A percentile compares a stretch with the other conserved stretches of the same genome.
Conservation (phyloP, 257 asterid genomes). For the Ilex asprella region DNA sequence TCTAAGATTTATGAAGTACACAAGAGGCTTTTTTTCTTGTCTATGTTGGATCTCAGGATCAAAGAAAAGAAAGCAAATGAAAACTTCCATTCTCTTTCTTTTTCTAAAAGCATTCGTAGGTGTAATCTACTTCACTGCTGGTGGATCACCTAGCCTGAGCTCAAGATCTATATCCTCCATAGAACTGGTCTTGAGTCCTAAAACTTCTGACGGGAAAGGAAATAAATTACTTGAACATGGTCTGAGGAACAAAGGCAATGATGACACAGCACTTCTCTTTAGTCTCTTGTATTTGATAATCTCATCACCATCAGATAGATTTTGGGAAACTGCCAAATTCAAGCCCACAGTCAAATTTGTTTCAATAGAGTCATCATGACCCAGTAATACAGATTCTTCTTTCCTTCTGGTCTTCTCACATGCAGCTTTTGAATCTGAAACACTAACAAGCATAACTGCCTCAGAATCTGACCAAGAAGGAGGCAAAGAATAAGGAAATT, state of each 20-base stretch:
- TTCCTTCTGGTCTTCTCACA: not conserved
- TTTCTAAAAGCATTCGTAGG: not conserved
- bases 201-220: conserved; percentile 6
- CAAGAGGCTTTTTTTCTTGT: not conserved
- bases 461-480: not conserved
- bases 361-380: conserved; percentile 1
- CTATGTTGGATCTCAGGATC: conserved; percentile 6
- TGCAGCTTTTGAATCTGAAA: not conserved
- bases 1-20: not conserved
- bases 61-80: not conserved
- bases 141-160: conserved; percentile 59
- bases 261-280: conserved; percentile 7
- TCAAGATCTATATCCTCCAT: conserved; percentile 63
- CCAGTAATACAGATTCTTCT: not conserved
- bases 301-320: not conserved
- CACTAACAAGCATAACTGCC: not conserved
- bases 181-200: conserved; percentile 8
- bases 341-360: conserved; percentile 21
- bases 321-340: conserved; percentile 1
- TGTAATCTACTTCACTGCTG: conserved; percentile 24
- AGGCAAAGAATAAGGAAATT: not conserved
- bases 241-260: conserved; percentile 14
- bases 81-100: not conserved
- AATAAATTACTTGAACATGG: conserved; percentile 14
- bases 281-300: conserved; percentile 22